Base-by-base conservation (phyloP, 208 protist species). In the Trypanosoma melophagium region DNA sequence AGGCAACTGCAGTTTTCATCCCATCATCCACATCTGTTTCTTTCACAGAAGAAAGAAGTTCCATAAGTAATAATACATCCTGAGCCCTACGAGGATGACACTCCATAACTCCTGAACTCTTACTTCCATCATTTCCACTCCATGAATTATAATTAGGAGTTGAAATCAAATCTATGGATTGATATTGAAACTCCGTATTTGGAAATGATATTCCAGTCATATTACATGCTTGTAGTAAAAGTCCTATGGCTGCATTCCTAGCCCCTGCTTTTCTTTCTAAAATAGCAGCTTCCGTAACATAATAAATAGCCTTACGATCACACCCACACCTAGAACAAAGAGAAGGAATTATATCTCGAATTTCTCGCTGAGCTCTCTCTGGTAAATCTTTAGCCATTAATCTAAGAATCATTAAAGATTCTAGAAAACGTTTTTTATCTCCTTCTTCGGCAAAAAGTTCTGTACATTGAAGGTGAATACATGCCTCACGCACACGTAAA, bases 11-110 rank as follows among this genome's bases (percentile, higher is more conserved):
- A 62, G 81, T 86, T 13, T 74, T 77, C 24, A 74, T 52, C 19
- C 60, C 60, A 53, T 14, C 17, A 45, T 54, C 21, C 16, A 49
- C 21, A 50, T 74, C 63, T 42, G 74, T 62, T n/a, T 76, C 77
- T 22, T 56, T 66, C 31, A 92, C 67, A 17, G 81, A 51, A 24
- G 89, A 60, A 8, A 95, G 78, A 13, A 95, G 79, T 58, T 86
- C 70, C 64, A 84, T 70, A 25, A 95, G 65, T 45, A 92, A 68
- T 14, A 73, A 75, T 22, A 95, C 77, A 54, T 87, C 77, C 21
- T 80, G 69, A 2, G 67, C 25, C 44, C 64, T n/a, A 59, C 56
- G 50, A 59, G 61, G 58, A 57, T 52, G 62, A 74, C 69, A 12
- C 8, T 9, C 63, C 66, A 21, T 50, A 50, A 40, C 31, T 41